Evolutionary conservation across 2,329 filamentous ascomycete species (phyloP).

Genomic region (Trichoderma sp.): DNA sequence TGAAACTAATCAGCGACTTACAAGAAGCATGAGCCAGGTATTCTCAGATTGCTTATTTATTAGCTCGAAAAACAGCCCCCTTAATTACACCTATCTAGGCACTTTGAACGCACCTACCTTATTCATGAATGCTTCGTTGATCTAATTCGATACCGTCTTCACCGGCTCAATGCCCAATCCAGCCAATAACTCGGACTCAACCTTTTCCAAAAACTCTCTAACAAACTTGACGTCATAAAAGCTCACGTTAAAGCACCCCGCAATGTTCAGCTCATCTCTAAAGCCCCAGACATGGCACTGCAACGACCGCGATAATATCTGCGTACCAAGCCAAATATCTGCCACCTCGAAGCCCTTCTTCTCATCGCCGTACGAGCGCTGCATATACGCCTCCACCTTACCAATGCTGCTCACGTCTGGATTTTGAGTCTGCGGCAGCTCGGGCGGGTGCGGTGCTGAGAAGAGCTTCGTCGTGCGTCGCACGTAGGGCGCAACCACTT

Average conservation of each 20-base stretch:
- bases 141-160: background rate
- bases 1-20: background rate
- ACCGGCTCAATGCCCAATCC: background rate
- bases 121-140: background rate
- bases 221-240: conserved; percentile 38
- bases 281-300: conserved; percentile 41
- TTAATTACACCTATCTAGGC: background rate
- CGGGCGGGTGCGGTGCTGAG: conserved; percentile 28
- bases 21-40: background rate
- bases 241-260: conserved; percentile 40
- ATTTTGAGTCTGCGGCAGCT: conserved; percentile 37
- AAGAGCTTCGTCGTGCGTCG: conserved; percentile 31
- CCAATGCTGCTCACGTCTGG: conserved; percentile 39
- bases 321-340: conserved; percentile 38
- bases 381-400: conserved; percentile 35
- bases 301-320: conserved; percentile 39
- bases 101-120: background rate
- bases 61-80: background rate
- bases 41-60: background rate
- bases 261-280: conserved; percentile 38
- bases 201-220: conserved; percentile 32
- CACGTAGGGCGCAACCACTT: conserved; percentile 30
- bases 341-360: conserved; percentile 32
- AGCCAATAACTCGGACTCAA: conserved; percentile 27
- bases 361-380: conserved; percentile 34